These are phyloP conservation scores for Phascolomyces articulosus DNA, from an alignment of 371 early-diverging fungal species.

Conservation along the genomic window DNA sequence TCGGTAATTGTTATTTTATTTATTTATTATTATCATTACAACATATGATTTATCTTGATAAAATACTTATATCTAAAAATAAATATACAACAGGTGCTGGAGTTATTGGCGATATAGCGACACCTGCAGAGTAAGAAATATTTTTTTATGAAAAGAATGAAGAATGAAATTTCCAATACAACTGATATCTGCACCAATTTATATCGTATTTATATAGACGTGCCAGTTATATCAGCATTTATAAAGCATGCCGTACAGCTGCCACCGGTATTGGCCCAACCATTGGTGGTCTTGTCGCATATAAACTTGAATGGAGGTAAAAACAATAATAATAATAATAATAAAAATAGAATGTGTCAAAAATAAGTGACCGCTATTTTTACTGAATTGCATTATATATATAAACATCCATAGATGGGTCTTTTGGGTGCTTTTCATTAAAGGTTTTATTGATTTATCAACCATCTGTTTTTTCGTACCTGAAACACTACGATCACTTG, in stretches of 20 bases:
- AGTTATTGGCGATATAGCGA: slow-evolving; percentile 58
- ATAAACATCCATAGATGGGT: slow-evolving; percentile 21
- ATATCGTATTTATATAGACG: slow-evolving; percentile 12
- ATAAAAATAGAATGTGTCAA: not conserved
- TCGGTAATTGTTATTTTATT: slow-evolving; percentile 9
- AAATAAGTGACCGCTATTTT: not conserved
- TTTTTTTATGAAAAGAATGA: not conserved
- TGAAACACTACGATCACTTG: slow-evolving; percentile 57
- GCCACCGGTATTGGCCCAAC: slow-evolving; percentile 53
- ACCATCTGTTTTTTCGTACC: slow-evolving; percentile 54
- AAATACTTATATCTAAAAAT: slow-evolving; percentile 30
- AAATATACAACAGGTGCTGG: slow-evolving; percentile 46
- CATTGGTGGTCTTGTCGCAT: slow-evolving; percentile 17
- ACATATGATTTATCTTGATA: not conserved
- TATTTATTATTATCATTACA: no score
- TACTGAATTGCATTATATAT: not conserved
- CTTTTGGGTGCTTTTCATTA: slow-evolving; percentile 55
- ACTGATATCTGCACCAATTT: no score
- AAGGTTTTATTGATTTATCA: slow-evolving; percentile 46
- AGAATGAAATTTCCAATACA: no score
- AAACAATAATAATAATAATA: not conserved
- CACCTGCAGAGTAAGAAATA: slow-evolving; percentile 37
- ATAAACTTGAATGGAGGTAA: slow-evolving; percentile 7
- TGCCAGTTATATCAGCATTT: slow-evolving; percentile 59
- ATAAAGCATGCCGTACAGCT: slow-evolving; percentile 33